Evolutionary conservation across 1,284 basidiomycete species (phyloP), one percentile per base, ranked within the genome.

Genomic region (Rhodotorula sp.): DNA sequence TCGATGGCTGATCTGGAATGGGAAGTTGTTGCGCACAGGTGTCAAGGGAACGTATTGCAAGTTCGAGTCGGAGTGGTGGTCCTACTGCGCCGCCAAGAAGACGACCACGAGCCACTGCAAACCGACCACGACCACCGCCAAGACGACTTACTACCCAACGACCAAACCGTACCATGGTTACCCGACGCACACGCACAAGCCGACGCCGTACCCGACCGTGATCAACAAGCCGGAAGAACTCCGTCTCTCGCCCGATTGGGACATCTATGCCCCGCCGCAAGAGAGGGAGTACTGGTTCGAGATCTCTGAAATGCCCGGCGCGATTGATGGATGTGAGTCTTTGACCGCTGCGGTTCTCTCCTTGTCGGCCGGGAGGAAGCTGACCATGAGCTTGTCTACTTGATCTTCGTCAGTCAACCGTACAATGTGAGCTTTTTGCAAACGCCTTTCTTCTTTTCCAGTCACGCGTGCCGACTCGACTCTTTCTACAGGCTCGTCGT

Each of bases 361-460:
- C 47, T 29, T 14, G 3, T 23, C 14, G 10, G 20, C 20, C 6
- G 3, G 12, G 10, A 0, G 1, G 15, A 15, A 15, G 29, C 56
- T 63, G 26, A 52, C 20, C 12, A 43, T 43, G 7, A 10, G 8
- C 23, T 16, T 23, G 5, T n/a, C 15, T 16, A 7, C 26, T 7
- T 15, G 14, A n/a, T 20, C 20, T 46, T 39, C 5, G 54, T 39
- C 64, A 70, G 69, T 62, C 49, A 18, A 68, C 3, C 62, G 66
- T 66, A 73, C 76, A 1, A 84, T 85, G 83, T 76, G 85, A 8
- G 65, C 34, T 29, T n/a, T 31, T 26, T 56, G n/a, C 20, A 2
- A n/a, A 7, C 47, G 43, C 5, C 21, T 16, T 16, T n/a, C 46
- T 18, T 3, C 26, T 7, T 12, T 12, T 6, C 39, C 10, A n/a